These are phyloP conservation scores for Kazachstania bromeliacearum DNA, from an alignment of 805 yeast genomes.

Conservation along the genomic window DNA sequence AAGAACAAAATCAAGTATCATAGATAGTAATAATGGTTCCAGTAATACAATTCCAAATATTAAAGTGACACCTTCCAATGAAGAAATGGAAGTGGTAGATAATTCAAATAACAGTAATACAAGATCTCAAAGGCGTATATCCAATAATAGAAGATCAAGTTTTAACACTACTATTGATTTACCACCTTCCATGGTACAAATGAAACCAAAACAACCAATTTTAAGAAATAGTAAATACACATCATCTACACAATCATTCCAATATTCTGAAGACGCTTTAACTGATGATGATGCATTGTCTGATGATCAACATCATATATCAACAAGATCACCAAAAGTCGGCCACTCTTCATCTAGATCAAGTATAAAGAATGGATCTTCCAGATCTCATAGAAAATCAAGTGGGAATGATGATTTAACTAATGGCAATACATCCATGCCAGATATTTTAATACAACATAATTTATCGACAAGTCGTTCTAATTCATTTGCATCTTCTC, in stretches of 20 bases:
- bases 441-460: background rate
- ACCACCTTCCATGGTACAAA: slow-evolving; percentile 61
- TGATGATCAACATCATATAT: slow-evolving; percentile 13
- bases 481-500: slow-evolving; percentile 24
- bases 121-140: background rate
- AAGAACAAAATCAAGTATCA: background rate
- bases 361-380: too few species aligned
- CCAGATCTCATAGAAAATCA: slow-evolving; percentile 19
- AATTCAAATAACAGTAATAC: background rate
- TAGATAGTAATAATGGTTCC: slow-evolving; percentile 1
- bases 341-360: slow-evolving; percentile 15
- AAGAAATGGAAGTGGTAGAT: background rate
- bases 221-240: slow-evolving; percentile 34
- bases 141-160: slow-evolving; percentile 23
- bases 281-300: slow-evolving; percentile 28
- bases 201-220: slow-evolving; percentile 68
- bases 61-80: background rate
- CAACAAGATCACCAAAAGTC: slow-evolving; percentile 7
- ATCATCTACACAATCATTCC: slow-evolving; percentile 12
- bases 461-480: slow-evolving; percentile 4
- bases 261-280: slow-evolving; percentile 24
- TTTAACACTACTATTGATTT: slow-evolving; percentile 30
- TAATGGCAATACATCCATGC: background rate
- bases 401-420: slow-evolving; percentile 1
- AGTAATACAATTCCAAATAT: slow-evolving; percentile 3